Conservation (phyloP, 768 basidiomycete species). For the Chlorophyllum brunneum region DNA sequence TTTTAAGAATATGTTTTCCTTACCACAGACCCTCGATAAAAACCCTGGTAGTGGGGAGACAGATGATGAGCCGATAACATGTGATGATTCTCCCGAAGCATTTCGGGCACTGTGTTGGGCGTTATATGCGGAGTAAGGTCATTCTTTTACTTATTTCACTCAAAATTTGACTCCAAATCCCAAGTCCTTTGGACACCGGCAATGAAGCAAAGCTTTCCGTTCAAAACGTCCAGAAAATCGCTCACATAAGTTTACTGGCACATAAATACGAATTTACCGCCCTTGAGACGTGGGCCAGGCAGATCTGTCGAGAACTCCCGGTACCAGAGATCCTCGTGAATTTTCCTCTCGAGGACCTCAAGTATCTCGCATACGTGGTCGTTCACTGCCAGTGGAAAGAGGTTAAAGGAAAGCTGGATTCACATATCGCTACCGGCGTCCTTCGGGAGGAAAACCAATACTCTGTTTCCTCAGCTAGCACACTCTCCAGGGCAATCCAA, state of each 20-base stretch:
- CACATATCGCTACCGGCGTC: neutral
- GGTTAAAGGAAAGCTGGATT: neutral
- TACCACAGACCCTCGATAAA: neutral
- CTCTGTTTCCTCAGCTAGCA: neutral
- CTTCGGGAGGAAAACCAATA: neutral
- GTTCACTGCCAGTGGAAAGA: neutral
- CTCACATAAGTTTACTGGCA: neutral
- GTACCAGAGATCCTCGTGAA: neutral
- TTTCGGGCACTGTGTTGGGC: neutral
- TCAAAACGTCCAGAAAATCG: neutral
- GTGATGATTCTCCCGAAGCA: conserved; percentile 1
- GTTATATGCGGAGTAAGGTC: neutral
- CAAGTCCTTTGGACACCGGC: neutral
- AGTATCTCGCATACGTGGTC: neutral
- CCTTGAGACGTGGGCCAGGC: neutral
- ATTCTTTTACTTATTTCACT: no score
- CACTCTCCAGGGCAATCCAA: neutral
- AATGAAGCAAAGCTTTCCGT: neutral
- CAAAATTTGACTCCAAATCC: neutral
- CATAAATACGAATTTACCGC: neutral
- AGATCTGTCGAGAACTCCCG: neutral
- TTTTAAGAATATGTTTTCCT: neutral
- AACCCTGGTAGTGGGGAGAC: neutral
- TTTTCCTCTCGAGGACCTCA: neutral
- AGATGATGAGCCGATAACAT: neutral